Conservation (phyloP, 371 early-diverging fungal species). For the Funneliformis caledonium region DNA sequence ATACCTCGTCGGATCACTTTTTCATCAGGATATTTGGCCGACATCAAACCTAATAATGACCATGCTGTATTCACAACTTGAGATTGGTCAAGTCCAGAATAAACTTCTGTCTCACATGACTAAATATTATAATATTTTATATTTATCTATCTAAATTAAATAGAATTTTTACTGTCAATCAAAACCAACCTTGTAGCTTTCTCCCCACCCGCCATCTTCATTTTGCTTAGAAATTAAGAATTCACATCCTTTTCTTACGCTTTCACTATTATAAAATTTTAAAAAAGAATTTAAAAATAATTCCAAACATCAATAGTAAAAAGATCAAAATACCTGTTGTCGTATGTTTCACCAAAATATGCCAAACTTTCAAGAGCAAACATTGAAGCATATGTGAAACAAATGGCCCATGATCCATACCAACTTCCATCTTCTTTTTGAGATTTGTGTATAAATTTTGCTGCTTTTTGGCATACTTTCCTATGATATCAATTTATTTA, state of each 20-base stretch:
- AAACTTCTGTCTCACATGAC: constrained; percentile 77
- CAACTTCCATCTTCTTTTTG: constrained; percentile 90
- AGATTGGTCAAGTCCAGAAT: constrained; percentile 65
- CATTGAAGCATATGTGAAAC: constrained; percentile 96
- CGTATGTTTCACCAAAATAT: constrained; percentile 81
- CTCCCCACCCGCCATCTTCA: constrained; percentile 97
- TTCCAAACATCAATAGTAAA: background rate
- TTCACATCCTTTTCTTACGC: constrained; percentile 77
- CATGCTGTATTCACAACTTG: constrained; percentile 95
- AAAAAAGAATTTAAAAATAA: background rate
- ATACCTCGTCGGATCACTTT: constrained; percentile 79
- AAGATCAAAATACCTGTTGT: constrained; percentile 62
- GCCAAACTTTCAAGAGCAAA: constrained; percentile 91
- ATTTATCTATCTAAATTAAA: background rate
- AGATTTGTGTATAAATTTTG: constrained; percentile 70
- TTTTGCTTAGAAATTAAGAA: constrained; percentile 87
- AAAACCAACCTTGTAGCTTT: constrained; percentile 73
- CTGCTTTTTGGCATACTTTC: constrained; percentile 59
- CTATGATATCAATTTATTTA: constrained; percentile 6
- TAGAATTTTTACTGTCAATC: background rate
- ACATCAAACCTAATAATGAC: constrained; percentile 86
- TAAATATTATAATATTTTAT: constrained; percentile 29
- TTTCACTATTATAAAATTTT: constrained; percentile 48
- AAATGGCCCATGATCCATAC: constrained; percentile 97
- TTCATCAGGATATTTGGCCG: constrained; percentile 84